Base-by-base conservation (phyloP, 768 basidiomycete genomes). In the Termitomyces sp. region DNA sequence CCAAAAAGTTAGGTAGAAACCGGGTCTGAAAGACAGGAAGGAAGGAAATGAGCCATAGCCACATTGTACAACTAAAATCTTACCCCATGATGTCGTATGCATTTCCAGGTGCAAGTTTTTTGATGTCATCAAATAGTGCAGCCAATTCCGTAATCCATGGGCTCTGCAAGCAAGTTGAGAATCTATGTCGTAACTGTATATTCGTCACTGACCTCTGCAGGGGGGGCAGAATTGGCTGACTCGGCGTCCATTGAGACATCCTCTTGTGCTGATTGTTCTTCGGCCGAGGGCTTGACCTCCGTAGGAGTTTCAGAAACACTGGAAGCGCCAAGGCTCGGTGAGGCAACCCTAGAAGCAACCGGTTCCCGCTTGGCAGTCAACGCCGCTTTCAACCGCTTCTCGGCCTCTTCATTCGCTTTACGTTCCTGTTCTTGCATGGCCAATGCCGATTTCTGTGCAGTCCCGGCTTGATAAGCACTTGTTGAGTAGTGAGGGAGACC, bases 1-100 rank as follows among this genome's bases (percentile, higher is more conserved):
- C 97, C 97, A 99, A 76, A 98, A 99, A 3, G 96, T 94, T 50
- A 92, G 75, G 69, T 95, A 98, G 76, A 99, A 98, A 2, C 88
- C 91, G 33, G 94, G 89, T 3, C 96, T 97, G 65, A 13, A 24
- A 54, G 32, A 55, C 18, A 48, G 58, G 13, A 24, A 61, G 32
- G 33, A 56, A 57, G 65, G 53, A 24, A 58, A 59, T 56, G 40
- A 58, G 55, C 24, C 16, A 56, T 56, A 15, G 12, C 20, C 52
- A 62, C 8, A 33, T 63, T 32, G 44, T 42, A 56, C 52, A 35
- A 59, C 8, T 11, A 52, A 38, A 20, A 38, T 22, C 89, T 57
- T 73, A 95, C 89, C 91, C 90, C 66, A 96, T 85, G 44, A 87
- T 74, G 39, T 89, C 84, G 57, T 77, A 81, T 9, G 83, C 84